phyloP scores from a whole-genome alignment of 2,329 filamentous ascomycete genomes.

The Pezicula neosporulosa region DNA sequence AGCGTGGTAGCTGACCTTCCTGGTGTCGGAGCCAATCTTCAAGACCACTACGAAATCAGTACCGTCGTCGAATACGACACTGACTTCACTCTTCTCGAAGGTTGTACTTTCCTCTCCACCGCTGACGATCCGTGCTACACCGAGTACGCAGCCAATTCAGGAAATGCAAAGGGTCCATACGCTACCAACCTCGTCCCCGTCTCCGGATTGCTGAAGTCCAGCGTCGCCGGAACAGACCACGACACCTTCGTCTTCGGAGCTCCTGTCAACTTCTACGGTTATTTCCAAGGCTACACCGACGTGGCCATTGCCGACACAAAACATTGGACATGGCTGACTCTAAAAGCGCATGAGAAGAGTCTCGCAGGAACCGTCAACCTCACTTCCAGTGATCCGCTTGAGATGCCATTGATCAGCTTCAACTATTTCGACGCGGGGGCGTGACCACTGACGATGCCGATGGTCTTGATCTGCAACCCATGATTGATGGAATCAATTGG shows the following conservation, averaged over 20 bases:
- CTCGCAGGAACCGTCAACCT: conserved; percentile 57
- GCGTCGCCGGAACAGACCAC: conserved; percentile 36
- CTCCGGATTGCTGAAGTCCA: conserved; percentile 9
- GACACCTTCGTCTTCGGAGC: conserved; percentile 30
- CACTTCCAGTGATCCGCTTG: conserved; percentile 56
- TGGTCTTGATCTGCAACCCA: conserved; percentile 8
- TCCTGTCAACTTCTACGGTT: conserved; percentile 33
- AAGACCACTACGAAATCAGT: conserved; percentile 50
- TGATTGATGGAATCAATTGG: conserved; percentile 10
- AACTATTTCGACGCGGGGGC: conserved; percentile 52
- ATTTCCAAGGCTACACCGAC: conserved; percentile 36
- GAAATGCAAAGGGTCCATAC: conserved; percentile 20
- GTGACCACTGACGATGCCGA: conserved; percentile 11
- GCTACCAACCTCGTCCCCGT: conserved; percentile 49
- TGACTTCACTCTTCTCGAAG: conserved; percentile 31
- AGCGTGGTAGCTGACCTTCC: conserved; percentile 50
- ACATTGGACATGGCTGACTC: conserved; percentile 35
- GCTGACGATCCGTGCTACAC: conserved; percentile 32
- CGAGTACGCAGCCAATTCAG: conserved; percentile 3
- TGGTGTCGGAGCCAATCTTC: conserved; percentile 57
- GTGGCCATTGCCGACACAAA: conserved; percentile 32
- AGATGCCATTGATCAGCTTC: conserved; percentile 59
- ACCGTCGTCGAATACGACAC: conserved; percentile 37
- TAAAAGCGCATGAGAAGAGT: conserved; percentile 63
- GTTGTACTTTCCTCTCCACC: conserved; percentile 32